phyloP scores from a whole-genome alignment of 2,329 filamentous ascomycete species.

The Fusarium sp. region DNA sequence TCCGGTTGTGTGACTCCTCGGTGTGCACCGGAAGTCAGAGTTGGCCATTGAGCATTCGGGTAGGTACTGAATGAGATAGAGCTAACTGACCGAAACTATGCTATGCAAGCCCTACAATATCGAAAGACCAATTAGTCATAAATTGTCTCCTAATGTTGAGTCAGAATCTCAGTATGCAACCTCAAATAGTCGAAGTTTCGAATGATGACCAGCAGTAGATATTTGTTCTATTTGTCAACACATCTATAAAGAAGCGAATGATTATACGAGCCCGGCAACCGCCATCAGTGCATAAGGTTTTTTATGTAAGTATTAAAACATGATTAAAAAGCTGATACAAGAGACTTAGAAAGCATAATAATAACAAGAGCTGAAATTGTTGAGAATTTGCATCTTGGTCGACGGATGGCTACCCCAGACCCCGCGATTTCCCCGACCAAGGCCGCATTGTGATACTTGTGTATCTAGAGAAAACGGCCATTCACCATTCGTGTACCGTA shows the following conservation, averaged over 20 bases:
- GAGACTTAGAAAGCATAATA: neutral
- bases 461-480: neutral
- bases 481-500: neutral
- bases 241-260: too few species aligned
- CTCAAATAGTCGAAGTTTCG: neutral
- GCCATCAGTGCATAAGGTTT: neutral
- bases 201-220: too few species aligned
- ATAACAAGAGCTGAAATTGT: neutral
- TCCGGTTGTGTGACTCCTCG: constrained; percentile 10
- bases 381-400: constrained; percentile 12
- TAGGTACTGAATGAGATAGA: neutral
- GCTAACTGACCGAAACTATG: constrained; percentile 1
- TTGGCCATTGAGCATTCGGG: neutral
- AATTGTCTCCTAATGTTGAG: neutral
- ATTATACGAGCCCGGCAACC: neutral
- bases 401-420: constrained; percentile 29
- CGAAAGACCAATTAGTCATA: constrained; percentile 3
- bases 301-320: too few species aligned
- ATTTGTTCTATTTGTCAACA: neutral
- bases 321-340: neutral
- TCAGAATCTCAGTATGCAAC: neutral
- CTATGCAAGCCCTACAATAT: constrained; percentile 6
- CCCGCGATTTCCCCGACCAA: constrained; percentile 30
- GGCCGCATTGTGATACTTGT: neutral
- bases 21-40: constrained; percentile 2